Conservation (phyloP, 1,284 basidiomycete genomes). For the Tilletia indica region DNA sequence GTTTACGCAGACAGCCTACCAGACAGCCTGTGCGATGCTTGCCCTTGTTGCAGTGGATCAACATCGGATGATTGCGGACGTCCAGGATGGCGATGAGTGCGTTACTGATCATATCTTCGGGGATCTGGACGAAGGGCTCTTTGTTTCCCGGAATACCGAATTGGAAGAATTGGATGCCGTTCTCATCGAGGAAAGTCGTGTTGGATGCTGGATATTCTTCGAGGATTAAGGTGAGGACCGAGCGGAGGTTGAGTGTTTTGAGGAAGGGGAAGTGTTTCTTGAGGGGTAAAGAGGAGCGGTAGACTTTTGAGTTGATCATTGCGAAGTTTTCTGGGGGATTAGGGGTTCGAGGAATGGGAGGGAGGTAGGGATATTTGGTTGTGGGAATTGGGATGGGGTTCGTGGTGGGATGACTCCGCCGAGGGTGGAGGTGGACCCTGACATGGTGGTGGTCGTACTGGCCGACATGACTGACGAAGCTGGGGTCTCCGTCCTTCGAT, state of each 20-base stretch:
- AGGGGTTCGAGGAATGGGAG: conserved; percentile 24
- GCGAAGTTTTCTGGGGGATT: conserved; percentile 55
- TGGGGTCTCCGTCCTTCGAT: background rate
- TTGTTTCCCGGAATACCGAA: conserved; percentile 65
- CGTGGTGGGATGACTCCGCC: background rate
- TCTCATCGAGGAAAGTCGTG: conserved; percentile 57
- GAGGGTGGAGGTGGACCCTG: conserved; percentile 1
- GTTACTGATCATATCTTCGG: conserved; percentile 62
- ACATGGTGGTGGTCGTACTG: background rate
- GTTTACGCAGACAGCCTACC: conserved; percentile 62
- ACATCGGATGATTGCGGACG: conserved; percentile 61
- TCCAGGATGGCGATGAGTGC: conserved; percentile 63
- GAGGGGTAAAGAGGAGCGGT: conserved; percentile 61
- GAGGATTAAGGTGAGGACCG: conserved; percentile 62
- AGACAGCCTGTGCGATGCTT: conserved; percentile 65
- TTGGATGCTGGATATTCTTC: conserved; percentile 63
- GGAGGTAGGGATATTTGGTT: background rate
- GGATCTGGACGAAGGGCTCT: conserved; percentile 57
- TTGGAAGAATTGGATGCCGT: conserved; percentile 60
- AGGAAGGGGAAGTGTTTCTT: conserved; percentile 62
- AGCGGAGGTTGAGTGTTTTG: conserved; percentile 60
- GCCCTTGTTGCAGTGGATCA: conserved; percentile 66
- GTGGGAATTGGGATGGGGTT: background rate
- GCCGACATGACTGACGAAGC: background rate
- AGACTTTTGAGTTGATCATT: conserved; percentile 59